Conservation (phyloP, 371 early-diverging fungal species). For the Syncephalis fuscata region DNA sequence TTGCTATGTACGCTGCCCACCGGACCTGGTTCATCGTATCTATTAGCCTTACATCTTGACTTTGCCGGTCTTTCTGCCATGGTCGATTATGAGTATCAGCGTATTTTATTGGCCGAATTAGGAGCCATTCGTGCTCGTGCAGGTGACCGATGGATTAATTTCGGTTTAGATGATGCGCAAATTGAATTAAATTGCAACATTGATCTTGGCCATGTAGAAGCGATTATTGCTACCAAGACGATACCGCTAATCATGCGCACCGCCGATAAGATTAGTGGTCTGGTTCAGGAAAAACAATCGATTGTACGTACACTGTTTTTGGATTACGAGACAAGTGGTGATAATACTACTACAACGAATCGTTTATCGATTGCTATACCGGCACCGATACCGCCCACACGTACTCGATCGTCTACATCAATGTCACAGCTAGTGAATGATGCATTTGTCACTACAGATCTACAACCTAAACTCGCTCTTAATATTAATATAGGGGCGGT, state of each 20-base stretch:
- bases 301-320: slow-evolving; percentile 16
- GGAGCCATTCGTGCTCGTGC: slow-evolving; percentile 15
- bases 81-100: slow-evolving; percentile 52
- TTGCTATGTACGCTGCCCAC: no score
- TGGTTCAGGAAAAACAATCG: slow-evolving; percentile 35
- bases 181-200: slow-evolving; percentile 8
- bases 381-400: no score
- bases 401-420: no score
- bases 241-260: slow-evolving; percentile 44
- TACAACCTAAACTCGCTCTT: slow-evolving; percentile 2
- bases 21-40: no score
- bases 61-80: slow-evolving; percentile 21
- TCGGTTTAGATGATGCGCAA: slow-evolving; percentile 1
- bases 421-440: no score
- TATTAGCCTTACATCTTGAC: neutral
- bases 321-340: neutral
- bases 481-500: slow-evolving; percentile 14
- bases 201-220: slow-evolving; percentile 14
- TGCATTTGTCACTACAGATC: no score
- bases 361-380: no score
- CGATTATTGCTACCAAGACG: slow-evolving; percentile 34
- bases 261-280: slow-evolving; percentile 22
- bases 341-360: no score
- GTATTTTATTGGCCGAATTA: slow-evolving; percentile 30
- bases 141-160: slow-evolving; percentile 16